Evolutionary conservation across 2,329 filamentous ascomycete genomes (phyloP).

Genomic region (Raffaelea ambrosiae): DNA sequence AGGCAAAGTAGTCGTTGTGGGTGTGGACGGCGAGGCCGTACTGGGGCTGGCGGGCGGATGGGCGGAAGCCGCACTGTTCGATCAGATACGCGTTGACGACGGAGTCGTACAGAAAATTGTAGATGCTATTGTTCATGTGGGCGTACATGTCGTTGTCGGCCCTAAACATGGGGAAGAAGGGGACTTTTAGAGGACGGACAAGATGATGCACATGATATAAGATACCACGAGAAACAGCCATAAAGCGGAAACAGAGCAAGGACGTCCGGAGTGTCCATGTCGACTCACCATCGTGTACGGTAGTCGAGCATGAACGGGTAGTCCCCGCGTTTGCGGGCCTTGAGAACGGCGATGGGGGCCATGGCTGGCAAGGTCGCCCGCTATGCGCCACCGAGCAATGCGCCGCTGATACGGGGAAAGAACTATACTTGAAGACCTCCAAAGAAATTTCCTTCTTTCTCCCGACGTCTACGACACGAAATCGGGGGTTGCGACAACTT

Average conservation of each 20-base stretch:
- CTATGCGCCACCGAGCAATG: too few relatives aligned
- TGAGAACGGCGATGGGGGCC: slow-evolving; percentile 34
- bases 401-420: too few relatives aligned
- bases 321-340: slow-evolving; percentile 57
- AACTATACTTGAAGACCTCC: too few relatives aligned
- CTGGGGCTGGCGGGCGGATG: slow-evolving; percentile 56
- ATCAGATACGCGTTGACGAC: slow-evolving; percentile 87
- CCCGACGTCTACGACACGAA: too few relatives aligned
- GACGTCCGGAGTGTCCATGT: not conserved
- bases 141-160: slow-evolving; percentile 92
- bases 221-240: too few relatives aligned
- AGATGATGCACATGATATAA: too few relatives aligned
- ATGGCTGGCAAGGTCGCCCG: too few relatives aligned
- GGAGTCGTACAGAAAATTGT: slow-evolving; percentile 81
- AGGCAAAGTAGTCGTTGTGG: slow-evolving; percentile 76
- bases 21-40: slow-evolving; percentile 81
- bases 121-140: slow-evolving; percentile 87
- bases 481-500: too few relatives aligned
- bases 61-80: slow-evolving; percentile 64
- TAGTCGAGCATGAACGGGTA: slow-evolving; percentile 77
- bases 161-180: slow-evolving; percentile 35
- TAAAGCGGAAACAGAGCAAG: too few relatives aligned
- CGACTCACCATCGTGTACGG: slow-evolving; percentile 70
- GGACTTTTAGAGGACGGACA: too few relatives aligned
- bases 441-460: too few relatives aligned